These are phyloP conservation scores for Eragrostis curvula DNA, from an alignment of 176 grass and related monocot species.

Conservation along the genomic window DNA sequence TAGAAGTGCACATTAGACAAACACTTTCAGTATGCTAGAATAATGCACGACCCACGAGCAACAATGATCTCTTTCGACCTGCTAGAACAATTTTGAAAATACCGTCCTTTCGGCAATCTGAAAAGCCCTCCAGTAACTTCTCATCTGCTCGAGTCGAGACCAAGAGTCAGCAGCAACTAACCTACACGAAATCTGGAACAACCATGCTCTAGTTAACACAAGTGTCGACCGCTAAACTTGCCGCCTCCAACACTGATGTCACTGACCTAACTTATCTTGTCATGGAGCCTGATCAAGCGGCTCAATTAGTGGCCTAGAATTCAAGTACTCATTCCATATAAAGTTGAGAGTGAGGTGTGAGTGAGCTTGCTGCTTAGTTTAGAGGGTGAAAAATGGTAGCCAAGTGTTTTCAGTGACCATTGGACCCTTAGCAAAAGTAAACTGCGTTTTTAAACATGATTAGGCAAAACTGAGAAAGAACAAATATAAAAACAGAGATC, in stretches of 20 bases:
- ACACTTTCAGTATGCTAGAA: not conserved
- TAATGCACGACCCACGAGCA: too few relatives aligned
- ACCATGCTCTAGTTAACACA: slow-evolving; percentile 15
- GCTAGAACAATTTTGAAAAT: too few relatives aligned
- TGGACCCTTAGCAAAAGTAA: not conserved
- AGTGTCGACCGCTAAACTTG: slow-evolving; percentile 3
- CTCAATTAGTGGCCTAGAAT: slow-evolving; percentile 20
- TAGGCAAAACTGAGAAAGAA: not conserved
- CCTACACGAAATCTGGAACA: not conserved
- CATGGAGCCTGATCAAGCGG: not conserved
- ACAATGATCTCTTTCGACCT: too few relatives aligned
- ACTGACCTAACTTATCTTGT: not conserved
- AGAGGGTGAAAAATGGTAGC: not conserved
- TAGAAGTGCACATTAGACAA: not conserved
- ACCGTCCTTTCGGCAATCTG: not conserved
- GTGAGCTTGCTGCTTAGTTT: not conserved
- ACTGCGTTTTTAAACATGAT: not conserved
- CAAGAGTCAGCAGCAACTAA: slow-evolving; percentile 6
- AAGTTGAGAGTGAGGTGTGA: not conserved
- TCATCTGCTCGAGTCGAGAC: not conserved
- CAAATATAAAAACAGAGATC: not conserved
- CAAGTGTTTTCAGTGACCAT: not conserved
- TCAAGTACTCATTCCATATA: not conserved
- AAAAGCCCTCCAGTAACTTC: not conserved
- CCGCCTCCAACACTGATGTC: not conserved